These are phyloP conservation scores for Eragrostis nindensis DNA, from an alignment of 176 grass and related monocot species.

Conservation along the genomic window DNA sequence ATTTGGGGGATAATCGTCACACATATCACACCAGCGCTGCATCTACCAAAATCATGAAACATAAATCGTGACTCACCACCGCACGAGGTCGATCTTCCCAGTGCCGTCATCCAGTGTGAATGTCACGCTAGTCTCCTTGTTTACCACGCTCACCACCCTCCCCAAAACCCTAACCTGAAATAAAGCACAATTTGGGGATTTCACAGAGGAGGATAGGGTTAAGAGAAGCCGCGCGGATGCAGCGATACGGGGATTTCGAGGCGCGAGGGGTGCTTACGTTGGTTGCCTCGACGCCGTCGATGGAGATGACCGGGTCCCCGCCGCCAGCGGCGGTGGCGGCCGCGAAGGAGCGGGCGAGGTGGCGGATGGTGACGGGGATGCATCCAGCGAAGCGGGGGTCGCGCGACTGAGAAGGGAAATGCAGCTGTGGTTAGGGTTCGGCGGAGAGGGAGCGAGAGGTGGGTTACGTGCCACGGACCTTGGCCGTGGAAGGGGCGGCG, in stretches of 20 bases:
- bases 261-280: constrained; percentile 34
- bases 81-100: constrained; percentile 66
- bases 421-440: constrained; percentile 26
- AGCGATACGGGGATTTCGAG: neutral
- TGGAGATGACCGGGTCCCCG: constrained; percentile 37
- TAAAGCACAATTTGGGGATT: constrained; percentile 37
- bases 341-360: constrained; percentile 47
- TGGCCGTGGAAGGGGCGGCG: constrained; percentile 49
- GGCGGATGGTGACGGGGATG: constrained; percentile 38
- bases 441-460: neutral
- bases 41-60: constrained; percentile 15
- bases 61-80: constrained; percentile 55
- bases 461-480: constrained; percentile 46
- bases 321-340: neutral
- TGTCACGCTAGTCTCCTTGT: constrained; percentile 61
- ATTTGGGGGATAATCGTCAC: constrained; percentile 28
- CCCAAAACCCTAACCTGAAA: constrained; percentile 76
- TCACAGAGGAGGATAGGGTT: constrained; percentile 17
- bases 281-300: constrained; percentile 52
- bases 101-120: constrained; percentile 87
- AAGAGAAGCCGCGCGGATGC: constrained; percentile 1
- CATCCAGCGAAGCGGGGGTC: constrained; percentile 45
- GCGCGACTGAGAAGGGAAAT: constrained; percentile 5
- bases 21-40: constrained; percentile 19
- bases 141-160: constrained; percentile 58